Percentiles rank a stretch among this genome's conserved stretches.
phyloP scores from a whole-genome alignment of 23 red algal genomes.

The Chondrus crispus region DNA sequence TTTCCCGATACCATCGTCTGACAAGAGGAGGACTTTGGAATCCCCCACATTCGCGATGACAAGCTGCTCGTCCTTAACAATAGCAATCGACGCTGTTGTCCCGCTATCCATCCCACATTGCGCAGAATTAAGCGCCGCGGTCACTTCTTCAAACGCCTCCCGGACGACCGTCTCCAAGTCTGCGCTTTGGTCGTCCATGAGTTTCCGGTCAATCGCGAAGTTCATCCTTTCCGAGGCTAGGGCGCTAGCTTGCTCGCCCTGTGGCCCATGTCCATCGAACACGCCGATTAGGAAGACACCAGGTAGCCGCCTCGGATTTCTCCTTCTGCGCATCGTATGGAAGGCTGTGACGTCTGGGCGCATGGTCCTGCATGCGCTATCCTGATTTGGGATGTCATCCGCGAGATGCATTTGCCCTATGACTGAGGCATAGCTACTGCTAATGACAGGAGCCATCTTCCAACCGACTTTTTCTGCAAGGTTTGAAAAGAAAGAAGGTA shows the following conservation, averaged over 20 bases:
- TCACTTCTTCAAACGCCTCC: slow-evolving; percentile 5
- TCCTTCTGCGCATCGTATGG: neutral
- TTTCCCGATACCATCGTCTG: neutral
- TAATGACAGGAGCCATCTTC: neutral
- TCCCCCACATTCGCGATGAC: slow-evolving; percentile 47
- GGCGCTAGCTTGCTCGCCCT: slow-evolving; percentile 22
- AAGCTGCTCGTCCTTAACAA: slow-evolving; percentile 37
- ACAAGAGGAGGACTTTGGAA: neutral
- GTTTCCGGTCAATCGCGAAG: slow-evolving; percentile 8
- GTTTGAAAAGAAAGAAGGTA: no score
- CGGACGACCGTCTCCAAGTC: slow-evolving; percentile 1
- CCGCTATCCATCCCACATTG: slow-evolving; percentile 16
- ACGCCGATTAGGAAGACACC: slow-evolving; percentile 52
- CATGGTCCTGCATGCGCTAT: slow-evolving; percentile 12
- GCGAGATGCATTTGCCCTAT: neutral
- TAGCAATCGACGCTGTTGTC: slow-evolving; percentile 34
- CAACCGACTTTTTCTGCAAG: neutral
- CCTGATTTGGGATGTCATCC: slow-evolving; percentile 48
- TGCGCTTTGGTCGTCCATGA: neutral
- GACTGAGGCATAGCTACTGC: neutral
- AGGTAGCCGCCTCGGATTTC: neutral
- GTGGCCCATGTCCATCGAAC: slow-evolving; percentile 41
- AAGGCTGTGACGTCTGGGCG: neutral
- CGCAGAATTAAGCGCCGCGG: slow-evolving; percentile 21
- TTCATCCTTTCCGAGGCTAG: slow-evolving; percentile 17